Percentiles rank a stretch among this genome's conserved stretches.
Evolutionary conservation across 176 grass and related monocot species (phyloP).

Genomic region (Paspalum notatum): DNA sequence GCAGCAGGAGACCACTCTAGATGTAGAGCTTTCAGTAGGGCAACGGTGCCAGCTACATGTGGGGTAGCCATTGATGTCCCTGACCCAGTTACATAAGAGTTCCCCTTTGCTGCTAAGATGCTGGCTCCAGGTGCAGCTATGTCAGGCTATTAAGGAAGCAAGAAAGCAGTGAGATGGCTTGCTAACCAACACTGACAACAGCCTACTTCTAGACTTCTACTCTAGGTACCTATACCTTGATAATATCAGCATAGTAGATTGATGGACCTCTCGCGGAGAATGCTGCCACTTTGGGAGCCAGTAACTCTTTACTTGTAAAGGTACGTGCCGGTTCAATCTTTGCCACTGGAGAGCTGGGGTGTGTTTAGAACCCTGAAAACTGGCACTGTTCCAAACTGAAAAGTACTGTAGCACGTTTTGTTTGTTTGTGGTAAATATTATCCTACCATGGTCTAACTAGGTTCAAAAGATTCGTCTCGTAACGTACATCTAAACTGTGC

Average conservation of each 20-base stretch:
- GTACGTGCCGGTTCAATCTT: conserved; percentile 39
- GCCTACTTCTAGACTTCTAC: too few species aligned
- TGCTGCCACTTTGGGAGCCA: conserved; percentile 10
- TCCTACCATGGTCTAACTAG: too few species aligned
- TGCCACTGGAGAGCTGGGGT: conserved; percentile 24
- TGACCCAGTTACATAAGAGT: neutral
- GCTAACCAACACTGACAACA: too few species aligned
- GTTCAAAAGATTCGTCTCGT: too few species aligned
- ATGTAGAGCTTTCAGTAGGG: conserved; percentile 26
- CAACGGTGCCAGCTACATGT: conserved; percentile 18
- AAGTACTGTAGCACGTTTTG: too few species aligned
- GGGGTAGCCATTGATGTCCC: conserved; percentile 46
- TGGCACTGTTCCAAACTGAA: too few species aligned
- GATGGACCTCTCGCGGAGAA: conserved; percentile 48
- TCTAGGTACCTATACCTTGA: conserved; percentile 29
- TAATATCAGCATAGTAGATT: neutral
- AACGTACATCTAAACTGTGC: too few species aligned
- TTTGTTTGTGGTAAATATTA: too few species aligned
- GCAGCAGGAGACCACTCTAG: conserved; percentile 29
- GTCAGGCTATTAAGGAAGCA: conserved; percentile 15
- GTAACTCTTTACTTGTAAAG: neutral
- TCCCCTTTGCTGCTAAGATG: conserved; percentile 21
- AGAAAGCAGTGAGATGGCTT: neutral
- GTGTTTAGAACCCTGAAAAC: too few species aligned
- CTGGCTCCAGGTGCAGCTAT: conserved; percentile 42